Conservation (phyloP, 495 filamentous ascomycete species). For the Aspergillus bridgeri region DNA sequence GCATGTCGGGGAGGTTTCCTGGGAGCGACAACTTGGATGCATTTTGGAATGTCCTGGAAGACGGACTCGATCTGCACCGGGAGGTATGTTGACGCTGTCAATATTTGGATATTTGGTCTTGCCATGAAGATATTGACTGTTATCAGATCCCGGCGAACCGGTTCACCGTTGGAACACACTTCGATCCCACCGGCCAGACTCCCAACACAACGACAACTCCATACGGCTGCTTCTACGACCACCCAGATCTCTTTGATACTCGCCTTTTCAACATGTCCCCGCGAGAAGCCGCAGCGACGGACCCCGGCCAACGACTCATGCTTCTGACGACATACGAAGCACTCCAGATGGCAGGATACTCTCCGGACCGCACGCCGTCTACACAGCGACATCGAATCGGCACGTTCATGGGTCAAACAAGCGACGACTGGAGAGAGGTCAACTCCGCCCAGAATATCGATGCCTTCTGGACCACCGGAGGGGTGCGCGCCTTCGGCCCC, state of each 20-base stretch:
- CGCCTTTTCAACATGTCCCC: constrained; percentile 40
- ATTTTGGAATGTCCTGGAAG: too few relatives aligned
- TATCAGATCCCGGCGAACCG: constrained; percentile 33
- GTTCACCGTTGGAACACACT: constrained; percentile 42
- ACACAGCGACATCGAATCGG: constrained; percentile 25
- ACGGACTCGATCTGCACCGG: too few relatives aligned
- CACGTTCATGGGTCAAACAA: constrained; percentile 32
- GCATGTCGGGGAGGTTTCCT: too few relatives aligned
- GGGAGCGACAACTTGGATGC: too few relatives aligned
- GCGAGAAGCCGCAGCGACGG: constrained; percentile 24
- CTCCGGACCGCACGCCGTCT: constrained; percentile 20
- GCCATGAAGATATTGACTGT: too few relatives aligned
- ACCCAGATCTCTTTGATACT: constrained; percentile 33
- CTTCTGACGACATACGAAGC: constrained; percentile 39
- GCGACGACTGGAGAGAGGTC: constrained; percentile 29
- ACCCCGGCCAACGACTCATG: constrained; percentile 31
- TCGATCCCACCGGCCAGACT: constrained; percentile 38
- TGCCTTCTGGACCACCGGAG: constrained; percentile 25
- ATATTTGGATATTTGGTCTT: too few relatives aligned
- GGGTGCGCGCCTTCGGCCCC: constrained; percentile 26
- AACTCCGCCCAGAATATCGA: constrained; percentile 24
- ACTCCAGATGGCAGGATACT: constrained; percentile 30
- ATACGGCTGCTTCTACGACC: constrained; percentile 34
- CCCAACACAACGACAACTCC: constrained; percentile 31
- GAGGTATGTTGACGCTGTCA: too few relatives aligned